Evolutionary conservation across 768 basidiomycete genomes (phyloP).

Genomic region (Russula olivacea): DNA sequence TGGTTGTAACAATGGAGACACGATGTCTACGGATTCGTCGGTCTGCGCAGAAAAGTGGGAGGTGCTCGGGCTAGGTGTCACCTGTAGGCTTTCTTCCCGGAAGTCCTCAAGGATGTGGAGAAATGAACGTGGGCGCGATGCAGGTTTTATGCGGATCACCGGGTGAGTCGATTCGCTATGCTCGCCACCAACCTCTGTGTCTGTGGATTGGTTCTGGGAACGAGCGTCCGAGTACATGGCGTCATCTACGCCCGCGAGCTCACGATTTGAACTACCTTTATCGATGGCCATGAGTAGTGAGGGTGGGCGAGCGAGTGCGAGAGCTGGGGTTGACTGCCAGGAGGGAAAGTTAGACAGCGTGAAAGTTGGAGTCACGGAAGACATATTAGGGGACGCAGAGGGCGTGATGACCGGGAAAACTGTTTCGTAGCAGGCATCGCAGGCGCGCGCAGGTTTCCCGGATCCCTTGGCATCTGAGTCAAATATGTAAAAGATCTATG

Average conservation of each 20-base stretch:
- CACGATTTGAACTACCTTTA: conserved; percentile 28
- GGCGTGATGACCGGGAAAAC: conserved; percentile 63
- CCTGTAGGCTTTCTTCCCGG: conserved; percentile 27
- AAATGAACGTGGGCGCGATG: conserved; percentile 53
- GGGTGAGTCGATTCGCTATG: conserved; percentile 22
- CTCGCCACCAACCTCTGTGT: conserved; percentile 7
- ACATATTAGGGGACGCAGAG: conserved; percentile 21
- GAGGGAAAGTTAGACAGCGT: conserved; percentile 52
- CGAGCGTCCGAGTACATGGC: conserved; percentile 7
- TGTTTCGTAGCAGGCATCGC: conserved; percentile 79
- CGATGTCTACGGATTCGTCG: conserved; percentile 25
- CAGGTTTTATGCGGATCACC: conserved; percentile 31
- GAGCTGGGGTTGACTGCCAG: conserved; percentile 46
- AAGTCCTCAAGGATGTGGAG: conserved; percentile 65
- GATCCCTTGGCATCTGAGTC: conserved; percentile 42
- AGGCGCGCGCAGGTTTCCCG: conserved; percentile 68
- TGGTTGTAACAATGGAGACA: conserved; percentile 26
- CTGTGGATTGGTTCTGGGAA: conserved; percentile 1
- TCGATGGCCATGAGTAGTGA: conserved; percentile 41
- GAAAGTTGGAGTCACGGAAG: conserved; percentile 37
- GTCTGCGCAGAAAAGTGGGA: conserved; percentile 29
- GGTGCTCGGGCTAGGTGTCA: conserved; percentile 27
- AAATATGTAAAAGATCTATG: conserved; percentile 77
- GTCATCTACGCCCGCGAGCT: conserved; percentile 26
- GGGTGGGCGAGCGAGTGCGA: conserved; percentile 25